Conservation (phyloP, 1,284 basidiomycete species). For the Leccinum pallidistipes region DNA sequence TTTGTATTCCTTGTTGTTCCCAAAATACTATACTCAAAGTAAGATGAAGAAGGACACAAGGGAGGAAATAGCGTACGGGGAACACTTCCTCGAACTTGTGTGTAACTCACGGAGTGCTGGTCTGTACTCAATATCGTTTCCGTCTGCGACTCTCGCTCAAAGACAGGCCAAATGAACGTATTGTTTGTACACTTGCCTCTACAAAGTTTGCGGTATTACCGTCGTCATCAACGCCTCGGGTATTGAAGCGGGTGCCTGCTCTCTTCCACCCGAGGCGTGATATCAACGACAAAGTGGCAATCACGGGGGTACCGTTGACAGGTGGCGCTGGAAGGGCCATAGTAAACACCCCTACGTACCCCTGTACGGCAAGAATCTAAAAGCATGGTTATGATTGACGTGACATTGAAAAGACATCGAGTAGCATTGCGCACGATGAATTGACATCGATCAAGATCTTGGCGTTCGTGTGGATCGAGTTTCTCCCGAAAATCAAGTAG, state of each 20-base stretch:
- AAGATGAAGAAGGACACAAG: constrained; percentile 16
- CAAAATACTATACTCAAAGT: constrained; percentile 74
- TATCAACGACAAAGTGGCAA: constrained; percentile 77
- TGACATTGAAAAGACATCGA: constrained; percentile 32
- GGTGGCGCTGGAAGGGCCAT: constrained; percentile 74
- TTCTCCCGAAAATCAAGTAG: constrained; percentile 80
- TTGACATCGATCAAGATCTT: constrained; percentile 73
- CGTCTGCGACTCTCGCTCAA: constrained; percentile 52
- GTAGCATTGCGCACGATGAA: constrained; percentile 63
- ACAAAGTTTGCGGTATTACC: constrained; percentile 98
- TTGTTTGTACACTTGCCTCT: constrained; percentile 56
- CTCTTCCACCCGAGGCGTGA: constrained; percentile 92
- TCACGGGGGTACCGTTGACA: constrained; percentile 61
- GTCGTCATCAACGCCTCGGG: constrained; percentile 96
- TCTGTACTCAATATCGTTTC: constrained; percentile 89
- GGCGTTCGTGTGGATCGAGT: constrained; percentile 65
- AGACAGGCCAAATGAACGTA: constrained; percentile 1
- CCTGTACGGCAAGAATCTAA: constrained; percentile 90
- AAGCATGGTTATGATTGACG: constrained; percentile 15
- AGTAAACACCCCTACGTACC: constrained; percentile 77
- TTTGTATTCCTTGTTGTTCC: constrained; percentile 94
- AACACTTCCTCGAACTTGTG: constrained; percentile 92
- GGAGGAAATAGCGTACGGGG: constrained; percentile 62
- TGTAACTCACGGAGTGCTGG: constrained; percentile 84
- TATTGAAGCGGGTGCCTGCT: constrained; percentile 97